phyloP scores from a whole-genome alignment of 352 stramenopile species.

The Pythium plurisporium region DNA sequence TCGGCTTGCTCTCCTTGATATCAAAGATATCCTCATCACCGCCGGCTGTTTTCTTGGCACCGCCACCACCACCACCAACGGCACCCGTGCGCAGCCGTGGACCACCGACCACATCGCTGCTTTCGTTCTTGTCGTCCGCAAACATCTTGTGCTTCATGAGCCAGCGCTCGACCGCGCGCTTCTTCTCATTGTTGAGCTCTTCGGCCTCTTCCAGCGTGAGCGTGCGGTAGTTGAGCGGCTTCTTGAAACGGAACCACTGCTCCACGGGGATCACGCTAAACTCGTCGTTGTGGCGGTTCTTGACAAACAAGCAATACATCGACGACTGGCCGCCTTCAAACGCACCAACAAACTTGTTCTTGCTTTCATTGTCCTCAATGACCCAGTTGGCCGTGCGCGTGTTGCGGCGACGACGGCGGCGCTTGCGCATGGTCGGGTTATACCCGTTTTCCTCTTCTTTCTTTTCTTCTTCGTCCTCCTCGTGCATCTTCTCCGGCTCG shows the following conservation, averaged over 20 bases:
- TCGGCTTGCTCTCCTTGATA: constrained; percentile 42
- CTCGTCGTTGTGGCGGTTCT: constrained; percentile 85
- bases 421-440: constrained; percentile 72
- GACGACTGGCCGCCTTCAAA: constrained; percentile 80
- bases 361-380: constrained; percentile 77
- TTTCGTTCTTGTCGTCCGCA: constrained; percentile 61
- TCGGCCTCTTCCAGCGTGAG: constrained; percentile 82
- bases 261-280: constrained; percentile 85
- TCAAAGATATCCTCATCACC: constrained; percentile 70
- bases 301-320: constrained; percentile 85
- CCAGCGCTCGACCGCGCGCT: constrained; percentile 82
- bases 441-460: constrained; percentile 71
- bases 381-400: constrained; percentile 76
- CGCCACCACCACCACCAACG: constrained; percentile 27
- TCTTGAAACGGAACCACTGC: constrained; percentile 90
- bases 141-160: constrained; percentile 88
- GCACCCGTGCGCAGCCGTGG: constrained; percentile 69
- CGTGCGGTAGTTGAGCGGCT: constrained; percentile 79
- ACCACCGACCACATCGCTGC: constrained; percentile 50
- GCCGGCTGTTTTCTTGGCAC: constrained; percentile 29
- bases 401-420: constrained; percentile 68
- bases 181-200: constrained; percentile 88
- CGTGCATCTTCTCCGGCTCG: constrained; percentile 65
- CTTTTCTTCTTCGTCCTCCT: constrained; percentile 71
- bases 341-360: constrained; percentile 80